These are phyloP conservation scores for Coemansia sp. DNA, from an alignment of 192 early-diverging fungal species.

Conservation along the genomic window DNA sequence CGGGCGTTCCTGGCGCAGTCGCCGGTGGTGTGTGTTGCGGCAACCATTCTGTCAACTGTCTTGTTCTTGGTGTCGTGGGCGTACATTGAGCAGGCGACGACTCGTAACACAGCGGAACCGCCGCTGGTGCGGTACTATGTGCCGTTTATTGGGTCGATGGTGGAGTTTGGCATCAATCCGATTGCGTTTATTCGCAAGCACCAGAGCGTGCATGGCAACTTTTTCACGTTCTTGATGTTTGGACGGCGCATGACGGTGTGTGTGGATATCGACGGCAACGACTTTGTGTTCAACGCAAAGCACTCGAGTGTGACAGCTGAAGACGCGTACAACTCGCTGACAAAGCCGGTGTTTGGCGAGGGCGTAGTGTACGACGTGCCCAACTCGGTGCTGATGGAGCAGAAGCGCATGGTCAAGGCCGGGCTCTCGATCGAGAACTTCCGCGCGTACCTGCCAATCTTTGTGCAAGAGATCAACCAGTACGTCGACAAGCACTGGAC, in stretches of 20 bases:
- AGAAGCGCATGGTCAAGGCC: slow-evolving; percentile 98
- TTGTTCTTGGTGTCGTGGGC: slow-evolving; percentile 47
- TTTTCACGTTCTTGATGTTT: slow-evolving; percentile 91
- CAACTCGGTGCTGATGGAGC: slow-evolving; percentile 93
- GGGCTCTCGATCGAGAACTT: slow-evolving; percentile 85
- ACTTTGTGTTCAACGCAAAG: slow-evolving; percentile 95
- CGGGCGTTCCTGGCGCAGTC: slow-evolving; percentile 35
- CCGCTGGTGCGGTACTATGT: slow-evolving; percentile 74
- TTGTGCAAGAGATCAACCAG: slow-evolving; percentile 74
- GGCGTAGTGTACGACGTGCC: slow-evolving; percentile 97
- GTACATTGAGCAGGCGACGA: slow-evolving; percentile 46
- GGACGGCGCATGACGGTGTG: slow-evolving; percentile 87
- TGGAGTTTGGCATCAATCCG: slow-evolving; percentile 86
- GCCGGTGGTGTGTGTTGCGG: slow-evolving; percentile 24
- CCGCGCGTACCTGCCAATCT: slow-evolving; percentile 82
- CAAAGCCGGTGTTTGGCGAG: slow-evolving; percentile 90
- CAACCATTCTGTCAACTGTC: slow-evolving; percentile 29
- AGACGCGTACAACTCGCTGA: slow-evolving; percentile 89
- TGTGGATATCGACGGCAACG: slow-evolving; percentile 88
- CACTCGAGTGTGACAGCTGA: slow-evolving; percentile 83
- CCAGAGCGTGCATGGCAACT: slow-evolving; percentile 83
- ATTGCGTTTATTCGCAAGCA: slow-evolving; percentile 82
- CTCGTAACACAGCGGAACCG: slow-evolving; percentile 60
- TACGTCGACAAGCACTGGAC: slow-evolving; percentile 73
- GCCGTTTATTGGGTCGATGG: slow-evolving; percentile 85